These are phyloP conservation scores for Dimocarpus longan DNA, from an alignment of 345 rosid genomes.

Conservation along the genomic window DNA sequence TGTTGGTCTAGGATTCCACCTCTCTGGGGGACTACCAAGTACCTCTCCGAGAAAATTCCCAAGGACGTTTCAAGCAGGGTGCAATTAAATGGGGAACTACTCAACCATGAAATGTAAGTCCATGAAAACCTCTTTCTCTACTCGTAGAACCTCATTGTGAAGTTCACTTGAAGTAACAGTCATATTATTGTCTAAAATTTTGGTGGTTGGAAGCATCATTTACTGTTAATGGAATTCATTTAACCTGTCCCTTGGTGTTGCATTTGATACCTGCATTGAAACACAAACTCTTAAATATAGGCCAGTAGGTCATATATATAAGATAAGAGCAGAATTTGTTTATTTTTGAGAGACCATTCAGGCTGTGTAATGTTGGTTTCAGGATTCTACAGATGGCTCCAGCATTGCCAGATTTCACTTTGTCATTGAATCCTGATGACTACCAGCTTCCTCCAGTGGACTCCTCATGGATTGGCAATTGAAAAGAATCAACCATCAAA, in stretches of 20 bases:
- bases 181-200: not conserved
- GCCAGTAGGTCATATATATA: too few relatives aligned
- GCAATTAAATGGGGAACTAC: conserved; percentile 1
- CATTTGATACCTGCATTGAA: too few relatives aligned
- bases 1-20: conserved; percentile 32
- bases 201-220: too few relatives aligned
- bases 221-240: too few relatives aligned
- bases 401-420: conserved; percentile 38
- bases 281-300: too few relatives aligned
- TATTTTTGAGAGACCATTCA: too few relatives aligned
- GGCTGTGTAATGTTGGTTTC: conserved; percentile 7
- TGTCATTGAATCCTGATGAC: conserved; percentile 47
- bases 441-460: conserved; percentile 39
- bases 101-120: conserved; percentile 35
- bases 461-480: conserved; percentile 31
- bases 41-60: conserved; percentile 35
- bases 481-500: not conserved
- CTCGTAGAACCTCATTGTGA: not conserved
- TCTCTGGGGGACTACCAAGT: conserved; percentile 38
- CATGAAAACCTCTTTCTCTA: not conserved
- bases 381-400: conserved; percentile 41
- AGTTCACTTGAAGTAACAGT: not conserved
- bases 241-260: too few relatives aligned
- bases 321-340: too few relatives aligned
- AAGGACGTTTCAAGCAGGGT: conserved; percentile 32